Percentiles rank a stretch among this genome's conserved stretches.
phyloP scores from a whole-genome alignment of 2,329 filamentous ascomycete species.

The Pseudovirgaria hyperparasitica region DNA sequence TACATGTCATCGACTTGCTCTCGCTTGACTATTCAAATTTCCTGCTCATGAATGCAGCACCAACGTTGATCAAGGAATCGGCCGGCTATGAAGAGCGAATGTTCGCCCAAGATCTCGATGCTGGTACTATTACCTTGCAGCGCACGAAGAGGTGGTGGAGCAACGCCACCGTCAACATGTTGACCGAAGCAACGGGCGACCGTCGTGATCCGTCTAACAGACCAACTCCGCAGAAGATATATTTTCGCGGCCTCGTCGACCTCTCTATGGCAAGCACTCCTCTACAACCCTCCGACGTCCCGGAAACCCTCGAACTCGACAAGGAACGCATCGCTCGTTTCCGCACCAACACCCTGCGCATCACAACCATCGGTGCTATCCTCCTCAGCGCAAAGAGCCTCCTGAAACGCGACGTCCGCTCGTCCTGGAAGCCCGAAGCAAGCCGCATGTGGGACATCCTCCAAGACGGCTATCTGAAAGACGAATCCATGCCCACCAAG shows the following conservation, averaged over 20 bases:
- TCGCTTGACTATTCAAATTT: conserved; percentile 76
- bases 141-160: conserved; percentile 56
- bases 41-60: conserved; percentile 57
- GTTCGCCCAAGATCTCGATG: conserved; percentile 53
- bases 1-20: conserved; percentile 65
- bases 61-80: conserved; percentile 58
- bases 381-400: conserved; percentile 72
- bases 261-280: conserved; percentile 56
- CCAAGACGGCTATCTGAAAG: conserved; percentile 44
- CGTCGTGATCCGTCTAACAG: conserved; percentile 50
- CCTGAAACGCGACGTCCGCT: conserved; percentile 66
- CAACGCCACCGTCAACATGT: conserved; percentile 48
- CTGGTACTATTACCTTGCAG: conserved; percentile 40
- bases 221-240: conserved; percentile 57
- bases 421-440: conserved; percentile 65
- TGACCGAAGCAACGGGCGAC: conserved; percentile 52
- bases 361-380: conserved; percentile 62
- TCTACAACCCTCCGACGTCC: conserved; percentile 42
- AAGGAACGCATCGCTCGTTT: conserved; percentile 47
- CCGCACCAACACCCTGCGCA: conserved; percentile 45
- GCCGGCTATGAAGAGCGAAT: conserved; percentile 60
- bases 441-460: conserved; percentile 57
- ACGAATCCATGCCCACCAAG: conserved; percentile 34
- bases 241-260: conserved; percentile 63
- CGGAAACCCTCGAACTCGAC: conserved; percentile 65